A percentile compares a stretch with the other conserved stretches of the same genome.
Conservation (phyloP, 306 rosid species). For the Castanea mollissima region DNA sequence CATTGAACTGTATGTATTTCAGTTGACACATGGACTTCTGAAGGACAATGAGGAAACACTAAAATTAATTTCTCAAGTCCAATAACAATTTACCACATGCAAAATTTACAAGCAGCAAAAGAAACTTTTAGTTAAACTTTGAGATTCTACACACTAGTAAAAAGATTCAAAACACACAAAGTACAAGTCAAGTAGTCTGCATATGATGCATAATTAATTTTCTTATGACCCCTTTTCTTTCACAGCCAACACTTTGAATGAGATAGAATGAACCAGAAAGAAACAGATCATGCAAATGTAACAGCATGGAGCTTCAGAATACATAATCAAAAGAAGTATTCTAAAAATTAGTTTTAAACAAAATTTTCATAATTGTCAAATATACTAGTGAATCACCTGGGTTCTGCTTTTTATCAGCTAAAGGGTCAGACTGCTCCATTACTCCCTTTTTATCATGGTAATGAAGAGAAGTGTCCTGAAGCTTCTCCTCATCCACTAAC, state of each 20-base stretch:
- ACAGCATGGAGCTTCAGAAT: conserved; percentile 5
- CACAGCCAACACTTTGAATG: not conserved
- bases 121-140: not conserved
- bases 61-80: not conserved
- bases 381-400: conserved; percentile 40
- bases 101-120: not conserved
- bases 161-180: not conserved
- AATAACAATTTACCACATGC: not conserved
- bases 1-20: conserved; percentile 1
- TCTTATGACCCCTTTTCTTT: not conserved
- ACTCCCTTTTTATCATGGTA: conserved; percentile 16
- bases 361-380: not conserved
- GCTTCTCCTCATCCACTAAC: conserved; percentile 22
- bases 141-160: not conserved
- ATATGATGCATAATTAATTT: not conserved
- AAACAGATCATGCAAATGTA: not conserved
- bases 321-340: not conserved
- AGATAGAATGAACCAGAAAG: not conserved
- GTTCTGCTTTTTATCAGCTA: conserved; percentile 13
- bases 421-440: conserved; percentile 9
- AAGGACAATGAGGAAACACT: not conserved
- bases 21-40: conserved; percentile 16
- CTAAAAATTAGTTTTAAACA: not conserved
- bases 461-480: conserved; percentile 1
- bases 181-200: not conserved